Evolutionary conservation across 495 filamentous ascomycete genomes (phyloP).

Genomic region (Penicillium pancosmium): DNA sequence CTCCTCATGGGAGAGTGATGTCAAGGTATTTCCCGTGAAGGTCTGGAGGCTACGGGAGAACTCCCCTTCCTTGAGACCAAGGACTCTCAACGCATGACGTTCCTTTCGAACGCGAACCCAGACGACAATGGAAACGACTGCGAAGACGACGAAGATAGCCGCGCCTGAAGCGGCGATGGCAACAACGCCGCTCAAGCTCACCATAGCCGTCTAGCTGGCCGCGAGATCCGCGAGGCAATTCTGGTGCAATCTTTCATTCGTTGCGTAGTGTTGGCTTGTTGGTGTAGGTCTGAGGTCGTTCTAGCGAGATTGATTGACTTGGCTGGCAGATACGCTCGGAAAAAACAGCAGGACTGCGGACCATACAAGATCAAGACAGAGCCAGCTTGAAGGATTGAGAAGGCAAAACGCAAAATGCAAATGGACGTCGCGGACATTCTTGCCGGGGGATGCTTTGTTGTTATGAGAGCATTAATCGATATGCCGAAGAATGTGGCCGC

Average conservation of each 20-base stretch:
- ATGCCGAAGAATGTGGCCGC: conserved; percentile 38
- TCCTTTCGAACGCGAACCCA: conserved; percentile 47
- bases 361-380: conserved; percentile 18
- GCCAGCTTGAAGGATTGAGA: conserved; percentile 11
- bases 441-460: conserved; percentile 28
- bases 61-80: conserved; percentile 28
- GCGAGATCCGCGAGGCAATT: conserved; percentile 9
- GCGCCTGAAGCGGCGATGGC: conserved; percentile 48
- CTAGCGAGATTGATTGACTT: not conserved
- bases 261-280: not conserved
- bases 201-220: conserved; percentile 33
- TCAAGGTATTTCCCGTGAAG: conserved; percentile 39
- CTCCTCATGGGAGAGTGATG: conserved; percentile 39
- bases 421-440: conserved; percentile 17
- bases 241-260: conserved; percentile 14
- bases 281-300: not conserved
- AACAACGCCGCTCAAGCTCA: conserved; percentile 39
- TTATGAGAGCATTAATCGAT: conserved; percentile 36
- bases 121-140: conserved; percentile 38
- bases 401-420: conserved; percentile 17
- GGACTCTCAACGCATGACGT: conserved; percentile 34
- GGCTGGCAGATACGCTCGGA: not conserved
- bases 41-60: conserved; percentile 28
- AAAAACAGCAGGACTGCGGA: conserved; percentile 5
- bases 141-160: conserved; percentile 39